Base-by-base conservation (phyloP, 139 green algal genomes). In the Limnomonas spitsbergensis region DNA sequence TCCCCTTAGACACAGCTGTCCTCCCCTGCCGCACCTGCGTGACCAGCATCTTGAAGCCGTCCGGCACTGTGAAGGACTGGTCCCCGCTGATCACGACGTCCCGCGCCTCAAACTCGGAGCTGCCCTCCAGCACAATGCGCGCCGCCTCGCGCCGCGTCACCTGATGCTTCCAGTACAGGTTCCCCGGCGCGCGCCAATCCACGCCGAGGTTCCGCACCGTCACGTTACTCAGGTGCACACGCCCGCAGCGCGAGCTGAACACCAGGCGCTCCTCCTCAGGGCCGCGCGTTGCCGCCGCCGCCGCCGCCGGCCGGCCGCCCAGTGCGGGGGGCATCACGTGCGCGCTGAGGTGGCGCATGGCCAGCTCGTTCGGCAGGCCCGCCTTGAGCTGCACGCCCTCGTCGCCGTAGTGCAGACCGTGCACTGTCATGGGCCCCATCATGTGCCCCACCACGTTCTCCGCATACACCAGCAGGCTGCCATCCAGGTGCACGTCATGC, bases 51-150 rank as follows among this genome's bases (percentile, higher is more conserved):
- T 87, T 80, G 81, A 89, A 84, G 4, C 94, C 92, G 67, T 95
- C 88, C 0, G 93, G 93, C 42, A 97, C 91, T 32, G 94, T 92
- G 79, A 97, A 98, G 2, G 54, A 76, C 38, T 85, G 78, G 38
- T 75, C 27, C 32, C 85, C 85, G 1, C 40, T 39, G 74, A 91
- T 77, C 1, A 74, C 71, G 52, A 87, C 87, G 76, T 90, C 88
- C 26, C 81, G 79, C 0, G 94, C 94, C 73, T 97, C 93, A 84
- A 99, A 97, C 87, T 99, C 95, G 24, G 92, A 89, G 27, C 81
- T 82, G 0, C 95, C 94, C 29, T 89, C 85, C 75, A 99, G 87
- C n/a, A 90, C 32, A 27, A 99, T 84, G 34, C 69, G 73, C 34
- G 82, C 89, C 2, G 77, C 75, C 86, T 97, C 91, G 3, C 80